Percentiles rank a stretch among this genome's conserved stretches.
phyloP scores from a whole-genome alignment of 106 monocot species.

The Dendrobium huoshanense region DNA sequence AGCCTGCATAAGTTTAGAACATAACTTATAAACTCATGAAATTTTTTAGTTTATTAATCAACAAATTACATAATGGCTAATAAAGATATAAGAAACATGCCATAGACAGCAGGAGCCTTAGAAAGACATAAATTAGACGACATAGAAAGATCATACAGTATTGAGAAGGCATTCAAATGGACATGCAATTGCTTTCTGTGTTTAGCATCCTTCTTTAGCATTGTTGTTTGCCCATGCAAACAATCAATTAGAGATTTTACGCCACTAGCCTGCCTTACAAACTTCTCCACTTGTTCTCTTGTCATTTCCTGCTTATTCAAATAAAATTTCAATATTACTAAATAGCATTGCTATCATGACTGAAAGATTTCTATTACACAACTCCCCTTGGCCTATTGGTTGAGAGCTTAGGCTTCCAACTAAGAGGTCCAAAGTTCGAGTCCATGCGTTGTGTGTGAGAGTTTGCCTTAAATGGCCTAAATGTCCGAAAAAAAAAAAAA shows the following conservation, averaged over 20 bases:
- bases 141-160: neutral
- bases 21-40: neutral
- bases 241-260: slow-evolving; percentile 41
- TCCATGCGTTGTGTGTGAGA: too few relatives aligned
- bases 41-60: neutral
- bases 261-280: slow-evolving; percentile 56
- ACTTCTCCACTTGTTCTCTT: slow-evolving; percentile 56
- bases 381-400: too few relatives aligned
- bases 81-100: neutral
- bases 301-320: slow-evolving; percentile 31
- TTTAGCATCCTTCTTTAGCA: slow-evolving; percentile 30
- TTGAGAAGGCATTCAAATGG: neutral
- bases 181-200: neutral
- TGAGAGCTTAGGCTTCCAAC: too few relatives aligned
- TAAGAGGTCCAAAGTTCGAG: too few relatives aligned
- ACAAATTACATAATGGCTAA: neutral
- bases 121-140: neutral
- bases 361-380: neutral
- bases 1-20: slow-evolving; percentile 41
- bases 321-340: neutral
- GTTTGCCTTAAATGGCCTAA: too few relatives aligned
- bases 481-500: too few relatives aligned
- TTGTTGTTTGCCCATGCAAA: slow-evolving; percentile 43
- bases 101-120: neutral
- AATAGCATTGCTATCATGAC: neutral